A percentile compares a stretch with the other conserved stretches of the same genome.
Conservation (phyloP, 805 yeast genomes). For the Metschnikowia kunwiensis region DNA sequence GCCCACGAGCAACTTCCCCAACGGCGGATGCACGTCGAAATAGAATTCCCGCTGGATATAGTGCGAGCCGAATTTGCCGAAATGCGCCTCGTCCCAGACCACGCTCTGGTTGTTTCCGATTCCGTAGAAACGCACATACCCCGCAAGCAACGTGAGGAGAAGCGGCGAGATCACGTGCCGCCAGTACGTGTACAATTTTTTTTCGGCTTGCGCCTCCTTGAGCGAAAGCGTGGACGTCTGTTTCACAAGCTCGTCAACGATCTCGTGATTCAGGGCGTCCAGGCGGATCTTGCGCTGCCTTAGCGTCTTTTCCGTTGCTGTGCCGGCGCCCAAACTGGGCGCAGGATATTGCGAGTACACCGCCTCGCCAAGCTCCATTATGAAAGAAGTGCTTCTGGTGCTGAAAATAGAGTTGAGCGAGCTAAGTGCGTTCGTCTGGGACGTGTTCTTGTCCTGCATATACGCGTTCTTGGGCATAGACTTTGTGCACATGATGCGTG, state of each 20-base stretch:
- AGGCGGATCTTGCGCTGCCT: conserved; percentile 2
- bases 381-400: too few relatives aligned
- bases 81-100: conserved; percentile 98
- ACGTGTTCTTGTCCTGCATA: neutral
- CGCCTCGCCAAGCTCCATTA: conserved; percentile 7
- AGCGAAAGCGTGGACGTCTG: conserved; percentile 18
- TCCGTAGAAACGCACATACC: conserved; percentile 51
- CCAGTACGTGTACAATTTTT: conserved; percentile 4
- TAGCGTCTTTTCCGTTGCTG: neutral
- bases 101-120: conserved; percentile 64
- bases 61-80: conserved; percentile 93
- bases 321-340: neutral
- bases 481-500: too few relatives aligned
- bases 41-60: conserved; percentile 85
- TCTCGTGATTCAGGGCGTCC: neutral
- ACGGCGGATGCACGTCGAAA: conserved; percentile 96
- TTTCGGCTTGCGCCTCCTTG: conserved; percentile 3
- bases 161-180: conserved; percentile 9
- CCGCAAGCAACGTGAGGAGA: conserved; percentile 15
- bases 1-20: conserved; percentile 91
- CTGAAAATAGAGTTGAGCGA: neutral
- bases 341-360: neutral
- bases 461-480: too few relatives aligned
- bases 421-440: too few relatives aligned
- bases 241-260: conserved; percentile 16